Conservation (phyloP, 495 filamentous ascomycete species). For the Penicillium steckii region DNA sequence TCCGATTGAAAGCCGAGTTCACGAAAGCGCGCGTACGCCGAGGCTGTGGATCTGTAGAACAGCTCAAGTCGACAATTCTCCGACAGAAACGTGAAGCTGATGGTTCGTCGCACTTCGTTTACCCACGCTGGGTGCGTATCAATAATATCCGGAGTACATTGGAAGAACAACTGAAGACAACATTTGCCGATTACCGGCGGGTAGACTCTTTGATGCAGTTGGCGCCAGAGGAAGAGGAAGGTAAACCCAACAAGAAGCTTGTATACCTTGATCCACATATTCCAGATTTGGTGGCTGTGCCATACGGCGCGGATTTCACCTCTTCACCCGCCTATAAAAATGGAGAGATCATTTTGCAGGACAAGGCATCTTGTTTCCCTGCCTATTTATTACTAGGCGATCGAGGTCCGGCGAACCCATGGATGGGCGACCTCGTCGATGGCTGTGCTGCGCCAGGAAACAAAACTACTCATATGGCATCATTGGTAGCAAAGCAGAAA, state of each 20-base stretch:
- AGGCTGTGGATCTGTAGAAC: constrained; percentile 62
- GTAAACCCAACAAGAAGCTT: constrained; percentile 22
- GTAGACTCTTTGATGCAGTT: constrained; percentile 49
- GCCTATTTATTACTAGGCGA: constrained; percentile 72
- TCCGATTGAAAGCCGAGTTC: constrained; percentile 76
- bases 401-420: constrained; percentile 13
- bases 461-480: constrained; percentile 92
- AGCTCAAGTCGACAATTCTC: constrained; percentile 57
- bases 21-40: constrained; percentile 71
- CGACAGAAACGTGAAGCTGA: constrained; percentile 32
- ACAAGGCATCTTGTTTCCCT: constrained; percentile 96
- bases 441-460: constrained; percentile 94
- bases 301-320: constrained; percentile 64
- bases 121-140: constrained; percentile 87
- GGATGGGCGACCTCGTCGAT: constrained; percentile 75
- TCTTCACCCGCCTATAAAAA: constrained; percentile 66
- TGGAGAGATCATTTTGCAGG: constrained; percentile 85
- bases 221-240: constrained; percentile 14
- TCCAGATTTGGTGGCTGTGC: constrained; percentile 77
- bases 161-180: constrained; percentile 64
- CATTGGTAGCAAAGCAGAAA: constrained; percentile 53
- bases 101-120: constrained; percentile 25
- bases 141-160: constrained; percentile 74
- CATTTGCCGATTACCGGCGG: constrained; percentile 58
- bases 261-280: constrained; percentile 72